A percentile compares a stretch with the other conserved stretches of the same genome.
Evolutionary conservation across 768 basidiomycete species (phyloP).

Genomic region (Lentinus brumalis): DNA sequence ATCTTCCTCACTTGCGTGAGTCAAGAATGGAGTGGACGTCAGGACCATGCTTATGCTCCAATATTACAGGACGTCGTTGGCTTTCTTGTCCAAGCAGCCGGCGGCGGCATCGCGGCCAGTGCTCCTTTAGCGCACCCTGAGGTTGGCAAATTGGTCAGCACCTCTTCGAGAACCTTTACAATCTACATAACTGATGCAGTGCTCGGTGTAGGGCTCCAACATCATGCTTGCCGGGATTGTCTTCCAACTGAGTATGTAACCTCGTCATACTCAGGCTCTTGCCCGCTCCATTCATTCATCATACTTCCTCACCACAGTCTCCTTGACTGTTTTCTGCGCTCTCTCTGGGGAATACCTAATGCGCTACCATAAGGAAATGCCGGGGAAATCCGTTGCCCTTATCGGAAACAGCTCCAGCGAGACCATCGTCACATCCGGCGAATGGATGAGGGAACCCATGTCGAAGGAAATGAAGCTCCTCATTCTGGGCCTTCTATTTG

Average conservation of each 20-base stretch:
- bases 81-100: constrained; percentile 62
- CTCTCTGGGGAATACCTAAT: constrained; percentile 3
- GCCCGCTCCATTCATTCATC: neutral
- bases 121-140: constrained; percentile 5
- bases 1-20: constrained; percentile 42
- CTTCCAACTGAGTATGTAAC: constrained; percentile 36
- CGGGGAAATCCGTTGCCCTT: neutral
- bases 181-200: no score
- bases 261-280: no score
- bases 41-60: neutral
- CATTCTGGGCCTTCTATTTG: constrained; percentile 1
- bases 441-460: neutral
- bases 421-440: neutral
- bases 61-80: constrained; percentile 51
- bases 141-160: constrained; percentile 13
- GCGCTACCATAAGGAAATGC: constrained; percentile 9
- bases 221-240: constrained; percentile 50
- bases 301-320: neutral
- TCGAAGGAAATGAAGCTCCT: constrained; percentile 5
- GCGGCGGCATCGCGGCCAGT: constrained; percentile 55
- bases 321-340: constrained; percentile 9
- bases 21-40: neutral
- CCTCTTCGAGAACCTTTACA: neutral
- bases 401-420: neutral
- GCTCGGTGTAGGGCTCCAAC: constrained; percentile 18